Conservation (phyloP, 768 basidiomycete genomes). For the Lactarius psammicola region DNA sequence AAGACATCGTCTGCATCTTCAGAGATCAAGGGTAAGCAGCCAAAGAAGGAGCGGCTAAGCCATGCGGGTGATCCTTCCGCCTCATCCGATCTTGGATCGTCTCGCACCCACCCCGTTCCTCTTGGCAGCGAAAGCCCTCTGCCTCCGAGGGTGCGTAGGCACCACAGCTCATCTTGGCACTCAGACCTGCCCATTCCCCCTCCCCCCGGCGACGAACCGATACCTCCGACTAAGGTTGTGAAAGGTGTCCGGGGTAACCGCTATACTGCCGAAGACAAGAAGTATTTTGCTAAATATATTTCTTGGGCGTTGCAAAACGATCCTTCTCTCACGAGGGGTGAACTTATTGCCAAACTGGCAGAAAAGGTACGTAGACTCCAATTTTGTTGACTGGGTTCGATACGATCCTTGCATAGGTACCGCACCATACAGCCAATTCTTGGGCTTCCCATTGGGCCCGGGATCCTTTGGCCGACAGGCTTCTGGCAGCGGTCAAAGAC, state of each 20-base stretch:
- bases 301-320: constrained; percentile 58
- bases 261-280: constrained; percentile 65
- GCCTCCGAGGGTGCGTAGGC: not conserved
- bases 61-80: not conserved
- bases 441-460: constrained; percentile 22
- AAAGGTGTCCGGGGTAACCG: constrained; percentile 51
- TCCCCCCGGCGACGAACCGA: constrained; percentile 68
- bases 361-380: constrained; percentile 47
- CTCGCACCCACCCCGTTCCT: constrained; percentile 4
- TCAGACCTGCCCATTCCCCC: constrained; percentile 53
- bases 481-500: constrained; percentile 10
- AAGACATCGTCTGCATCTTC: not conserved
- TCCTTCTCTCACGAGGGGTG: constrained; percentile 49
- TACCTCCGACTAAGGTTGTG: constrained; percentile 53
- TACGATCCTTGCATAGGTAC: constrained; percentile 17
- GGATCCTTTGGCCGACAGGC: constrained; percentile 21
- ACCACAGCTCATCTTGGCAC: constrained; percentile 10
- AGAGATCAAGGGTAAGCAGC: not conserved
- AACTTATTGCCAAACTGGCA: constrained; percentile 54
- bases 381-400: not conserved
- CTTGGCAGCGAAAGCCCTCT: not conserved
- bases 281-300: constrained; percentile 65
- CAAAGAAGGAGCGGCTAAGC: not conserved
- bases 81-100: not conserved
- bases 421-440: constrained; percentile 23